Percentiles rank a stretch among this genome's conserved stretches.
These are phyloP conservation scores for Thymus quinquecostatus DNA, from an alignment of 257 asterid genomes.

Conservation along the genomic window DNA sequence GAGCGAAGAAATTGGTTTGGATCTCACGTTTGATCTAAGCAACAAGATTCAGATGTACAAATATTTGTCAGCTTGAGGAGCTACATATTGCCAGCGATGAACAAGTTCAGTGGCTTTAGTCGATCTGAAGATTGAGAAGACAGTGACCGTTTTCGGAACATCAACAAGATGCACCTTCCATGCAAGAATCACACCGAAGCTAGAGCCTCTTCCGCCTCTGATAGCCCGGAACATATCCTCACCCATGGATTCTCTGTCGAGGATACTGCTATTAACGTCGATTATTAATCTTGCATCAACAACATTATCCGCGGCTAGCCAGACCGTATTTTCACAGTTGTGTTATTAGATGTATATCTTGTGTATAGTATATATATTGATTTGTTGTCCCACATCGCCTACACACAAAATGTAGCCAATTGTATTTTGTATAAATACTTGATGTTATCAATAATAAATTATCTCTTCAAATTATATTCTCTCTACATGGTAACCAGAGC, in stretches of 20 bases:
- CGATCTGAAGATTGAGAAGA: background rate
- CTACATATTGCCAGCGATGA: constrained; percentile 45
- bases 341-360: too few species aligned
- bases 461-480: too few species aligned
- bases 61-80: constrained; percentile 38
- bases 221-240: background rate
- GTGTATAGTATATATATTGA: too few species aligned
- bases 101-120: constrained; percentile 35
- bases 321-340: background rate
- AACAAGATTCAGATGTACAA: background rate
- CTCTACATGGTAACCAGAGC: too few species aligned
- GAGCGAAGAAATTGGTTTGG: background rate
- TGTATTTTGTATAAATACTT: too few species aligned
- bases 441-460: too few species aligned
- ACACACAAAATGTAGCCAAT: too few species aligned
- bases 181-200: background rate
- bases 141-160: background rate
- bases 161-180: background rate
- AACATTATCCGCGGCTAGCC: background rate
- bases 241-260: background rate
- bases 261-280: background rate
- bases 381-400: too few species aligned
- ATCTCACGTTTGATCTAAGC: constrained; percentile 9
- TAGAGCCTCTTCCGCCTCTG: background rate
- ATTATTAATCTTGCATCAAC: background rate